Evolutionary conservation across 768 basidiomycete species (phyloP), one percentile per base, ranked within the genome.

Genomic region (Lactifluus piperatus): DNA sequence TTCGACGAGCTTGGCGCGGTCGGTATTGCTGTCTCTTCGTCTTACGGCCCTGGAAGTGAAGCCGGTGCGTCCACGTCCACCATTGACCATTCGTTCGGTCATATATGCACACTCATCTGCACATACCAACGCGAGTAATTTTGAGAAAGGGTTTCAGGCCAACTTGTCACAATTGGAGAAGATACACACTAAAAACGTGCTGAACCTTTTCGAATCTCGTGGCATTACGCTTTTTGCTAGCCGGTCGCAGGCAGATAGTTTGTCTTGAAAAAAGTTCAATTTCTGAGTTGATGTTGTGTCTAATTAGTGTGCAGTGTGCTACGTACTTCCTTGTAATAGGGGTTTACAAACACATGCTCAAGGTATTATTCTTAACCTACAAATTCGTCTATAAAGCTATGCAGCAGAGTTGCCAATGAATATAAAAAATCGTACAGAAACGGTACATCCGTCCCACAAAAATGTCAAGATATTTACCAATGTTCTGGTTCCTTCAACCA

Each of bases 1-100:
- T 69, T 86, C 41, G 86, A 88, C 66, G 73, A 75, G 45, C 74
- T 91, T 32, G 62, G 74, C 10, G 86, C 85, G 29, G 79, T 82
- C 57, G 87, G 88, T 2, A 71, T 91, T 54, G 79, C 82, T 7
- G 65, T 90, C 22, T 71, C 84, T 18, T 88, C 88, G 16, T 85
- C 80, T 29, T 88, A 86, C 64, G 87, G 85, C 5, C 71, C 71
- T 36, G 83, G 81, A 27, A 56, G 62, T 29, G 66, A 75, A 36
- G 79, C 85, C 27, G 81, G 86, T 87, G 65, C 62, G 76, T 49
- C 47, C 22, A 5, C 7, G n/a, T n/a, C n/a, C n/a, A n/a, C n/a
- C n/a, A 3, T 18, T n/a, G 24, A 41, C 20, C 10, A 20, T n/a
- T 10, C 16, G 8, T n/a, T 27, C 4, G 4, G n/a, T 16, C 9